Evolutionary conservation across 257 asterid genomes (phyloP).

Genomic region (Fraxinus pennsylvanica): DNA sequence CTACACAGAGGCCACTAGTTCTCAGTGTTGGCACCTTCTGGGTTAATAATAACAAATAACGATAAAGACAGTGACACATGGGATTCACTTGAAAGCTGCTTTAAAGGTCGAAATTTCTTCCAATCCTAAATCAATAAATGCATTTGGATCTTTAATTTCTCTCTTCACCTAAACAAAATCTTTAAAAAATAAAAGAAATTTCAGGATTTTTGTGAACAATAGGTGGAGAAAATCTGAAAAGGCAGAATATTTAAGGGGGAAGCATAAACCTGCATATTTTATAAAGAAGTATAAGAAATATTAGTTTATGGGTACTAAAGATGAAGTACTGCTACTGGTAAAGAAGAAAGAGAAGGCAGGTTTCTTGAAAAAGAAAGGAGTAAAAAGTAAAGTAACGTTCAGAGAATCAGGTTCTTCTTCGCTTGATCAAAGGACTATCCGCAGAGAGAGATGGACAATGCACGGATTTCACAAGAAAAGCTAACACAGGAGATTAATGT

Average conservation of each 20-base stretch:
- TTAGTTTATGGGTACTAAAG: neutral
- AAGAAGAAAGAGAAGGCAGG: constrained; percentile 26
- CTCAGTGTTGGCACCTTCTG: constrained; percentile 38
- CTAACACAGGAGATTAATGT: constrained; percentile 4
- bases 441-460: constrained; percentile 19
- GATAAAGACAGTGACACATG: constrained; percentile 27
- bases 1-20: constrained; percentile 25
- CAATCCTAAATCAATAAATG: constrained; percentile 12
- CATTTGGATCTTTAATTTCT: constrained; percentile 24
- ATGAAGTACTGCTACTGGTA: neutral
- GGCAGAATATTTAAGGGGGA: neutral
- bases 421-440: constrained; percentile 40
- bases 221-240: constrained; percentile 3
- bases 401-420: constrained; percentile 68
- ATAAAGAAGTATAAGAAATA: neutral
- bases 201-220: neutral
- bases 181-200: neutral
- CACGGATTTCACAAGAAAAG: constrained; percentile 18
- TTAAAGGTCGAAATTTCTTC: constrained; percentile 16
- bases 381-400: constrained; percentile 40
- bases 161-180: neutral
- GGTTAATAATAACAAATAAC: constrained; percentile 19
- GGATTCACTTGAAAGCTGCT: constrained; percentile 34
- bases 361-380: constrained; percentile 28
- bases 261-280: constrained; percentile 2